Evolutionary conservation across 352 stramenopile species (phyloP).

Genomic region (Phytophthora sp.): DNA sequence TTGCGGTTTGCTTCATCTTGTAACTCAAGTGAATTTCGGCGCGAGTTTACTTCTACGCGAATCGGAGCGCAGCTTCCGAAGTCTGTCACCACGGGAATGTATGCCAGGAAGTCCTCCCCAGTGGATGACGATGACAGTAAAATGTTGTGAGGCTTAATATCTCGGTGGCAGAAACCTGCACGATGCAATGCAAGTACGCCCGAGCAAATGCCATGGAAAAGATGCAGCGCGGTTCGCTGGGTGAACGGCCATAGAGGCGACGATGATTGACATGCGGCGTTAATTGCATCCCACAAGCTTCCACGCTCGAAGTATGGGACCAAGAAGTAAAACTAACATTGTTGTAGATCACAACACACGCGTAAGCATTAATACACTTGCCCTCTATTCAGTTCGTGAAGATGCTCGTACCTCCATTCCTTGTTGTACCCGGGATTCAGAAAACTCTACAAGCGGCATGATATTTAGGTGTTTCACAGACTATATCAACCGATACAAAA

Average conservation of each 20-base stretch:
- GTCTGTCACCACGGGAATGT: conserved; percentile 85
- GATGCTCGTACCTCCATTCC: conserved; percentile 64
- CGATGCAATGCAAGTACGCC: conserved; percentile 79
- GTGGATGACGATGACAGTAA: conserved; percentile 70
- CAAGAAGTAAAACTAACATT: conserved; percentile 82
- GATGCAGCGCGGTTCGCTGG: conserved; percentile 77
- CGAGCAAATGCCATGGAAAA: conserved; percentile 87
- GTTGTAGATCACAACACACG: too few relatives aligned
- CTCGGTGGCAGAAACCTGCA: conserved; percentile 82
- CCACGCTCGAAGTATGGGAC: conserved; percentile 87
- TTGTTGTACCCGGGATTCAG: conserved; percentile 65
- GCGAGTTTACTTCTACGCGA: conserved; percentile 68
- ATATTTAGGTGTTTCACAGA: conserved; percentile 84
- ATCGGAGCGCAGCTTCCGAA: conserved; percentile 84
- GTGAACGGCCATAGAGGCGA: conserved; percentile 86
- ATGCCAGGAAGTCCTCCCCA: conserved; percentile 72
- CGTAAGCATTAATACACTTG: not conserved
- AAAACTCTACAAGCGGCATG: conserved; percentile 82
- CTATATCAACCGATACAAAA: conserved; percentile 27
- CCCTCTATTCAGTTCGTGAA: not conserved
- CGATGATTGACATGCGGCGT: conserved; percentile 62
- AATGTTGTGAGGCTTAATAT: conserved; percentile 89
- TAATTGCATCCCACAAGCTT: conserved; percentile 82
- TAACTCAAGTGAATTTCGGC: conserved; percentile 74
- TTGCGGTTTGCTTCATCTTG: conserved; percentile 86